Percentiles rank a stretch among this genome's conserved stretches.
These are phyloP conservation scores for Anthoceros angustus DNA, from an alignment of 225 moss, liverwort and hornwort genomes.

Conservation along the genomic window DNA sequence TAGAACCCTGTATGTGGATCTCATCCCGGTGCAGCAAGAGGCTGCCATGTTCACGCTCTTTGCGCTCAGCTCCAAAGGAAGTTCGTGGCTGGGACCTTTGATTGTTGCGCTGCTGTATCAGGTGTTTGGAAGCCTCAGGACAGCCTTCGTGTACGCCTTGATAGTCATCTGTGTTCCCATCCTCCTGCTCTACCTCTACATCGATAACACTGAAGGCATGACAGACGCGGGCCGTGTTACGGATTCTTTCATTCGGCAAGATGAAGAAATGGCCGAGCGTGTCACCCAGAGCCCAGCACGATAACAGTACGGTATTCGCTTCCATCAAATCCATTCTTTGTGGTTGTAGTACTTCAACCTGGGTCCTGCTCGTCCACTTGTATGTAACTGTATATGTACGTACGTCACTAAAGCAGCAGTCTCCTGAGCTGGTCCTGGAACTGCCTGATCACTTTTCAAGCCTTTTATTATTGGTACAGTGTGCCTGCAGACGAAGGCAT, in stretches of 20 bases:
- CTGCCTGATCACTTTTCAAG: too few relatives aligned
- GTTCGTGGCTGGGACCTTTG: constrained; percentile 31
- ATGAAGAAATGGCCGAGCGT: not conserved
- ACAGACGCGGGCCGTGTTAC: constrained; percentile 15
- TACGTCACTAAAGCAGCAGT: too few relatives aligned
- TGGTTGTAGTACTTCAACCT: too few relatives aligned
- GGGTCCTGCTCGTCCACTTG: too few relatives aligned
- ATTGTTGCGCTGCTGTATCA: constrained; percentile 19
- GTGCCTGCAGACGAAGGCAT: too few relatives aligned
- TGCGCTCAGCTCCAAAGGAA: constrained; percentile 26
- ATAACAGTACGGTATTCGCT: too few relatives aligned
- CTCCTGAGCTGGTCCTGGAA: too few relatives aligned
- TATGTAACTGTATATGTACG: too few relatives aligned
- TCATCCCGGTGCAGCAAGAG: constrained; percentile 21
- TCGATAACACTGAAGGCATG: constrained; percentile 25
- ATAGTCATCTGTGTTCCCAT: constrained; percentile 12
- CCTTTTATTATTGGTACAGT: too few relatives aligned
- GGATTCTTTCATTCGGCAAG: not conserved
- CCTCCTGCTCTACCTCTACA: constrained; percentile 13
- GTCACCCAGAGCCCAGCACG: too few relatives aligned
- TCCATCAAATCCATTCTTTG: too few relatives aligned
- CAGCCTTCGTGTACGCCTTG: constrained; percentile 19
- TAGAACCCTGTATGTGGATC: constrained; percentile 24
- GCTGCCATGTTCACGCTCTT: constrained; percentile 31
- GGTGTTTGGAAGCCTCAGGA: constrained; percentile 13